Conservation (phyloP, 768 basidiomycete species). For the Lentinula detonsa region DNA sequence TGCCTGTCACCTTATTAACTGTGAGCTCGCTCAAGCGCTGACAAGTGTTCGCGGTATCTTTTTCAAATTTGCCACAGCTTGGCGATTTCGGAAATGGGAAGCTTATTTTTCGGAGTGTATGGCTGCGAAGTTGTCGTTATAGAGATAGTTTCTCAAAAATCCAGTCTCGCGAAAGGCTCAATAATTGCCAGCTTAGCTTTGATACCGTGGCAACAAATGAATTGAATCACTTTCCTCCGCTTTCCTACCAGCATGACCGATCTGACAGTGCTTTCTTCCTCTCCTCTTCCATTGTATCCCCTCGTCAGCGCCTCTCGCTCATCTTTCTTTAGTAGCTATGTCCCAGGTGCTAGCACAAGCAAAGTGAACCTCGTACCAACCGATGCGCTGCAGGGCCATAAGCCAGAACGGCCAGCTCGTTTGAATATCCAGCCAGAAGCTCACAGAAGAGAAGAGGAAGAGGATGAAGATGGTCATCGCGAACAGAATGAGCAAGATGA, state of each 20-base stretch:
- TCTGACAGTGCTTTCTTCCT: conserved; percentile 36
- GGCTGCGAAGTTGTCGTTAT: too few relatives aligned
- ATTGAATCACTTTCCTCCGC: not conserved
- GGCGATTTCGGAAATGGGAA: too few relatives aligned
- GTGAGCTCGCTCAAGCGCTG: too few relatives aligned
- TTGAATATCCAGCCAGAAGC: not conserved
- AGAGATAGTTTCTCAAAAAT: too few relatives aligned
- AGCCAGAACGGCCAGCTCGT: not conserved
- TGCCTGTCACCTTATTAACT: too few relatives aligned
- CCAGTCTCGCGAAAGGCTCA: too few relatives aligned
- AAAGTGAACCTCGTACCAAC: not conserved
- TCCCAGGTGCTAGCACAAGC: conserved; percentile 10
- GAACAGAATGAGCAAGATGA: not conserved
- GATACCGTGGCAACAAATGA: not conserved
- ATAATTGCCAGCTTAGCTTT: too few relatives aligned
- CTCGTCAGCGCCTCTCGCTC: conserved; percentile 14
- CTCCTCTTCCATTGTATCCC: conserved; percentile 40
- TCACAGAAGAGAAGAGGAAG: conserved; percentile 10
- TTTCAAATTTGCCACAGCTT: too few relatives aligned
- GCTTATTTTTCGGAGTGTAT: too few relatives aligned
- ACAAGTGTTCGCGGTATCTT: too few relatives aligned
- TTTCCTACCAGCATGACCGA: conserved; percentile 34
- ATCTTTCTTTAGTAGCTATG: conserved; percentile 9
- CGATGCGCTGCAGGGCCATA: not conserved
- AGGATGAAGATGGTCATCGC: conserved; percentile 6